phyloP scores from a whole-genome alignment of 1,284 basidiomycete species.

The Phaffia rhodozyma region DNA sequence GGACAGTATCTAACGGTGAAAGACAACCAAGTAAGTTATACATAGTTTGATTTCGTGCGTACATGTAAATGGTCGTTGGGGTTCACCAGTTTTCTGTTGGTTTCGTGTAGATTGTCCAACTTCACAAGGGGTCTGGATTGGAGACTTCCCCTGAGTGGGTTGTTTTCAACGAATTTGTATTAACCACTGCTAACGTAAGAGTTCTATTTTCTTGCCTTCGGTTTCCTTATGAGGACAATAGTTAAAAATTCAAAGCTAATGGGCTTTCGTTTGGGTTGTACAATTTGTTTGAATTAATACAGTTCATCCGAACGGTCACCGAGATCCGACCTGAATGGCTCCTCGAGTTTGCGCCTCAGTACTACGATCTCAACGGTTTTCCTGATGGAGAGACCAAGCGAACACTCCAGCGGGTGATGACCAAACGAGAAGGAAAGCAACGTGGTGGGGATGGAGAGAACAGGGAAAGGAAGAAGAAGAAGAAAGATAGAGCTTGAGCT shows the following conservation, averaged over 20 bases:
- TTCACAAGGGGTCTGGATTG: constrained; percentile 90
- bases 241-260: not conserved
- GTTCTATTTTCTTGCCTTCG: not conserved
- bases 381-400: constrained; percentile 62
- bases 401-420: constrained; percentile 44
- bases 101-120: constrained; percentile 53
- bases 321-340: constrained; percentile 86
- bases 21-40: constrained; percentile 62
- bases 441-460: not conserved
- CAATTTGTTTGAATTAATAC: constrained; percentile 28
- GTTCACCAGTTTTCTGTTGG: not conserved
- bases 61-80: not conserved
- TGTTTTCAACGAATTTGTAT: constrained; percentile 93
- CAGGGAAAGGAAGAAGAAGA: constrained; percentile 4
- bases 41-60: not conserved
- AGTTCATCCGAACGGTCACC: constrained; percentile 84
- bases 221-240: not conserved
- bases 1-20: constrained; percentile 77
- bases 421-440: constrained; percentile 30
- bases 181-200: constrained; percentile 58
- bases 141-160: constrained; percentile 95
- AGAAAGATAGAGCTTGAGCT: constrained; percentile 11
- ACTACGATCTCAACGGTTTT: constrained; percentile 63
- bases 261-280: not conserved
- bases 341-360: constrained; percentile 62